Base-by-base conservation (phyloP, 176 grass and related monocot genomes). In the Dendrocalamus sinicus region DNA sequence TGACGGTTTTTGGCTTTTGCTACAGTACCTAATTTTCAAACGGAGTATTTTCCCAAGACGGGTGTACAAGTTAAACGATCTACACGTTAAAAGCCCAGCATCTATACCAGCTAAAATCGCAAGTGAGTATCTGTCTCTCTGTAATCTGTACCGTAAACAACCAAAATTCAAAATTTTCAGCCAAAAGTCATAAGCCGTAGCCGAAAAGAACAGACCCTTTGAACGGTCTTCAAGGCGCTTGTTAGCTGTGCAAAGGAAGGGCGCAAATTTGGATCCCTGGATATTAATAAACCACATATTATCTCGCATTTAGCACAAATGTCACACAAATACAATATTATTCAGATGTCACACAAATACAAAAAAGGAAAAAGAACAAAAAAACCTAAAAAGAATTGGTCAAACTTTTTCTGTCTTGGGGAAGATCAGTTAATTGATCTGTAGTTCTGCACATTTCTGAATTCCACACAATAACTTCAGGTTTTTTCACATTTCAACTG, bases 201-300 rank as follows among this genome's bases (percentile, higher is more conserved):
- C 28, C 1, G 1, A 28, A 28, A 28, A 28, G 28, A 28, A 28
- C 28, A 28, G 28, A 28, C 28, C 28, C 94, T 92, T 73, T 94
- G 94, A 70, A 99, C 89, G 67, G 97, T 89, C 63, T 92, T 92
- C 54, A 99, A 78, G 52, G 93, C 93, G 70, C 46, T 92, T 11
- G 92, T 93, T 81, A 99, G 71, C 32, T 99, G 91, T 14, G 70
- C 82, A 86, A 99, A 99, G 15, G 97, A 96, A 23, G 97, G 97
- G 6, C 97, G 93, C 79, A 95, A 76, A 70, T 79, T 94, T 75
- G 90, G 92, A 82, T 99, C 97, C 88, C 97, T 99, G 81, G 14
- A 15, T 24, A 78, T 62, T 53, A 2, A 23, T 28, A 19, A 79
- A 47, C 7, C 53, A 88, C 11, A 73, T n/a, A 71, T 73, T 52